Base-by-base conservation (phyloP, 495 filamentous ascomycete genomes). In the Penicillium ucsense region DNA sequence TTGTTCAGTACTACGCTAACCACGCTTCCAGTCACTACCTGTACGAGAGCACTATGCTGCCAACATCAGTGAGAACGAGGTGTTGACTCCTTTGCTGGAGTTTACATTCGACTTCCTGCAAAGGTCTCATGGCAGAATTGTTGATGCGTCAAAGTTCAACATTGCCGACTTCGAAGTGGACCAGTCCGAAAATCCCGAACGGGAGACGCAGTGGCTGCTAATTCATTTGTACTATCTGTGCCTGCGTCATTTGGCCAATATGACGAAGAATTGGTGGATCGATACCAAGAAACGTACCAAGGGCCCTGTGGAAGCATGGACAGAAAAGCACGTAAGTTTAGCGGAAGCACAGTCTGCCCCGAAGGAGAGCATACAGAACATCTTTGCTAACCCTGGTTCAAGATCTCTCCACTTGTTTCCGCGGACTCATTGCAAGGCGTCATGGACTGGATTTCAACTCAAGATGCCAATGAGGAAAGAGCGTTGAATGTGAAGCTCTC, bases 221-320 rank as follows among this genome's bases (percentile, higher is more conserved):
- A 76, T 88, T 8, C 87, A 97, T 58, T 66, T 97, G 7, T 95
- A 88, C 70, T 96, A 87, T 60, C 78, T 89, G 5, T 77, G 76
- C 31, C 75, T 97, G 37, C 83, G 75, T 48, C 77, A 88, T 57
- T 67, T 86, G 8, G 87, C 88, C 6, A 79, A 77, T n/a, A 72
- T 88, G 28, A 84, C 84, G 46, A 94, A 88, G 64, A 64, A 70
- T n/a, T 97, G 92, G 89, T 92, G 84, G 72, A 76, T 94, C 4
- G 82, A 86, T 47, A 71, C 76, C 41, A 80, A 78, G 46, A 84
- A 82, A 43, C 88, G 90, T 32, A 88, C 83, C 31, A 83, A 82
- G 48, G 76, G 81, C 27, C 78, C 85, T 0, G 78, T 94, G 3
- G 82, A 91, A 57, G 53, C 66, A 0, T 96, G 89, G 85, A 90